Evolutionary conservation across 1,284 basidiomycete species (phyloP), one percentile per base, ranked within the genome.

Genomic region (Heterobasidion occidentale): DNA sequence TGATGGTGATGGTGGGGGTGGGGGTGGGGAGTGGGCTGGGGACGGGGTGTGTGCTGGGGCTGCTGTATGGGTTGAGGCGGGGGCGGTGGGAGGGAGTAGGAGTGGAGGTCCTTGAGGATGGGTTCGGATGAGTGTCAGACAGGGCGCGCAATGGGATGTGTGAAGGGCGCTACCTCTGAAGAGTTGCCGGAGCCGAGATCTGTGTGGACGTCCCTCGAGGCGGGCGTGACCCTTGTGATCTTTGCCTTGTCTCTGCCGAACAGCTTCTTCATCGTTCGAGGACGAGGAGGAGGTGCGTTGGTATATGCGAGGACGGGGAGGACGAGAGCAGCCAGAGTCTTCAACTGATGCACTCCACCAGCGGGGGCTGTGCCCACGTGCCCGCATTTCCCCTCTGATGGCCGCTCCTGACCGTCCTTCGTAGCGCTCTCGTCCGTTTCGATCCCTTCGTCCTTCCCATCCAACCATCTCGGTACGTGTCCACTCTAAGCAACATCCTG

Each of bases 181-280:
- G 56, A 34, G 36, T 54, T 55, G 27, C 51, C 50, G 14, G 60
- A 54, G 33, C 55, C 70, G 66, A 53, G 63, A 53, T 58, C 58
- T 59, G 56, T 57, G 46, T 63, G 60, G n/a, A 56, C 27, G 58
- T 68, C 60, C 58, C 62, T 56, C 27, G 59, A 60, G 46, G 63
- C 66, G 0, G 68, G 64, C 0, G 65, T 67, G 38, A 68, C 64
- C 58, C 68, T 74, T 7, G 68, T 58, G 6, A 64, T 54, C 60
- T 77, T 80, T 51, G 64, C 63, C 57, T 78, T 81, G 62, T 79
- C 78, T 54, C 78, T 69, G 36, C 68, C 70, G 53, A 80, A 81
- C 46, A 80, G 68, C 66, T 75, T 79, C 71, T 73, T 79, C 78
- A 80, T 80, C 33, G 15, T 51, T 51, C 19, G 38, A 42, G 38